Conservation (phyloP, 164 flowering plant species). For the Liriodendron chinense region DNA sequence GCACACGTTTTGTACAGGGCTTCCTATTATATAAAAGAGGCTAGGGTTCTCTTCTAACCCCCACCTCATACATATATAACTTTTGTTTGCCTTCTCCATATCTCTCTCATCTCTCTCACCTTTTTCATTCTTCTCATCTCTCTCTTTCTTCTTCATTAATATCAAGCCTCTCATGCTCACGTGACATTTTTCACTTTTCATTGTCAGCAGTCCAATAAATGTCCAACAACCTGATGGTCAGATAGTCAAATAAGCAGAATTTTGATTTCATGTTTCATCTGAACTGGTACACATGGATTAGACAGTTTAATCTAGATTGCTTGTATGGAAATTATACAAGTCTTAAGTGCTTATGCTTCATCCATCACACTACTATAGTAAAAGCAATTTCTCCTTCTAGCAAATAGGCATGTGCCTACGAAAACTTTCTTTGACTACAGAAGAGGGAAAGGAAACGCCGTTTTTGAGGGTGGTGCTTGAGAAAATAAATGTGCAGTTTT, state of each 20-base stretch:
- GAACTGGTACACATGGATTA: neutral
- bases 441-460: too few relatives aligned
- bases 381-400: too few relatives aligned
- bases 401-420: too few relatives aligned
- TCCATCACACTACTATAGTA: too few relatives aligned
- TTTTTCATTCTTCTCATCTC: neutral
- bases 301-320: neutral
- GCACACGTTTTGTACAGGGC: neutral
- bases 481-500: too few relatives aligned
- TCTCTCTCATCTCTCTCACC: neutral
- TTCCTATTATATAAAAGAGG: neutral
- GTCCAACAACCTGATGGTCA: neutral
- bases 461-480: too few relatives aligned
- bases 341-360: too few relatives aligned
- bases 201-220: neutral
- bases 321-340: too few relatives aligned
- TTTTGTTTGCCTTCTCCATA: neutral
- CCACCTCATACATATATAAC: neutral
- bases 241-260: neutral
- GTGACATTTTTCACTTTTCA: too few relatives aligned
- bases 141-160: neutral
- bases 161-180: too few relatives aligned
- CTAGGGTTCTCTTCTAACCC: neutral
- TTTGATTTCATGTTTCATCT: neutral
- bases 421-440: too few relatives aligned